These are phyloP conservation scores for Prunus salicina DNA, from an alignment of 306 rosid species.

Conservation along the genomic window DNA sequence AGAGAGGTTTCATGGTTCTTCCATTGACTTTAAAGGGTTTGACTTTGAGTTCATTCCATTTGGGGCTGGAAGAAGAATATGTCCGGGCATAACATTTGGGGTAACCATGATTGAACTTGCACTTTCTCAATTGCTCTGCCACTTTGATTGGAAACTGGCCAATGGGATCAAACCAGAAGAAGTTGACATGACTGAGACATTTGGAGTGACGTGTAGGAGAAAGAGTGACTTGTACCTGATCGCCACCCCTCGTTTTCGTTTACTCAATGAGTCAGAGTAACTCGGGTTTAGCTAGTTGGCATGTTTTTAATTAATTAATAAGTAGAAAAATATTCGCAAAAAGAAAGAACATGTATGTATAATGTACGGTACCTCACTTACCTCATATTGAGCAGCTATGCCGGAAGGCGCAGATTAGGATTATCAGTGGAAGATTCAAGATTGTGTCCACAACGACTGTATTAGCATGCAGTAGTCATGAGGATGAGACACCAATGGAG, in stretches of 20 bases:
- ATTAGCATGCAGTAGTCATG: too few species aligned
- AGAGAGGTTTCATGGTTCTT: slow-evolving; percentile 4
- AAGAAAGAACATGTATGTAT: too few species aligned
- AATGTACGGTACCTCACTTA: too few species aligned
- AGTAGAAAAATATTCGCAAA: too few species aligned
- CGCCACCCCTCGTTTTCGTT: background rate
- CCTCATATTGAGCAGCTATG: too few species aligned
- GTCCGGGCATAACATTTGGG: background rate
- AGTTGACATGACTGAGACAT: background rate
- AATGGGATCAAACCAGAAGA: background rate
- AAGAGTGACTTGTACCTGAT: background rate
- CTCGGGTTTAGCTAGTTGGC: background rate
- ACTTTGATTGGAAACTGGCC: background rate
- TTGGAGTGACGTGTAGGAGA: background rate
- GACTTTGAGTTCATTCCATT: slow-evolving; percentile 6
- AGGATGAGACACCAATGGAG: too few species aligned
- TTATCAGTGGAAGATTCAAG: too few species aligned
- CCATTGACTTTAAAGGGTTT: background rate
- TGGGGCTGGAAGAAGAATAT: slow-evolving; percentile 23
- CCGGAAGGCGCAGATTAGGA: too few species aligned
- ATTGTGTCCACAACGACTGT: too few species aligned
- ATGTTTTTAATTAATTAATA: too few species aligned
- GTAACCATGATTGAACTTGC: background rate
- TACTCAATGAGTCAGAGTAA: background rate
- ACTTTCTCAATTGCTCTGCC: background rate